Evolutionary conservation across 2,329 filamentous ascomycete species (phyloP), one percentile per base, ranked within the genome.

Genomic region (Podosphaera aphanis): DNA sequence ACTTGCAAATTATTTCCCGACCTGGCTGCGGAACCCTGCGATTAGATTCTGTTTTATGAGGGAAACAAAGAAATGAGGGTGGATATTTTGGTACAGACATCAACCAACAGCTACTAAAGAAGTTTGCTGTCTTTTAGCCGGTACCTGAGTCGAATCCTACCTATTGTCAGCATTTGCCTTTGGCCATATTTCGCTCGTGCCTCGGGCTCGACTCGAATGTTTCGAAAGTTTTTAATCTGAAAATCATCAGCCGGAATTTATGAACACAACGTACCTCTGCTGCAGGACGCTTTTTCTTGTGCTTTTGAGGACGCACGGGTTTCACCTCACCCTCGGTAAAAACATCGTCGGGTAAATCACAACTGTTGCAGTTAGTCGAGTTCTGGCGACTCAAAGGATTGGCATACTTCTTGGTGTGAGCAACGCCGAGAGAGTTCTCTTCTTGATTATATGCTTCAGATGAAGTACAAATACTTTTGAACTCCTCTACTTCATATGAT

Each of bases 311-410:
- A n/a, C 55, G 54, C 21, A 47, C 43, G 4, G 82, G 82, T 55
- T 74, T 80, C 43, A 66, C 65, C 62, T 98, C 90, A 56, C 83
- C 83, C 20, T 77, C 65, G 42, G 77, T 71, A 59, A 98, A 98
- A 2, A 95, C 77, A 60, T 98, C 88, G 49, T 83, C 77, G 23
- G 90, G 90, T 21, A 98, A 70, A 57, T 85, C 77, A 59, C 83
- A 82, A 62, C 86, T 94, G 21, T 29, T 41, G 25, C 3, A 29
- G 21, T 42, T 42, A 42, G 23, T 21, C n/a, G 15, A 20, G 29
- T 42, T 25, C 16, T 6, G 15, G 11, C 10, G 8, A 18, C 29
- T 44, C 25, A 13, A 29, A 21, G 3, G 31, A 15, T 16, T 20
- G 15, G 18, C 33, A 36, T 69, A 93, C 86, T 80, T 92, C 62